Percentiles rank a stretch among this genome's conserved stretches.
phyloP scores from a whole-genome alignment of 2,329 filamentous ascomycete genomes.

The Seiridium unicorne region DNA sequence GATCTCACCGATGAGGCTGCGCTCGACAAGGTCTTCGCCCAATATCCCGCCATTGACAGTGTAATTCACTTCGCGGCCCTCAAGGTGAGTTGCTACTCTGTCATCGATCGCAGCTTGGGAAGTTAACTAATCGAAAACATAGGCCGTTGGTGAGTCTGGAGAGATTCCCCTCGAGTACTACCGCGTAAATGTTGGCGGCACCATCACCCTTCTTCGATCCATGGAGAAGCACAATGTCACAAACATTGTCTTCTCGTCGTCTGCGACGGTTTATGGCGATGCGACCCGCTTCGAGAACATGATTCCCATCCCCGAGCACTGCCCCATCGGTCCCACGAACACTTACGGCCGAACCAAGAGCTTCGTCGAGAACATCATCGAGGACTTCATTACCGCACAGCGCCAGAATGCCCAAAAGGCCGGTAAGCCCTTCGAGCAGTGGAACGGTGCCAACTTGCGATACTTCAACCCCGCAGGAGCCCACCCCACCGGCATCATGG shows the following conservation, averaged over 20 bases:
- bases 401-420: slow-evolving; percentile 79
- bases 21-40: slow-evolving; percentile 83
- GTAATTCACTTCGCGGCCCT: slow-evolving; percentile 98
- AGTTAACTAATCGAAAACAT: slow-evolving; percentile 15
- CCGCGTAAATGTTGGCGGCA: slow-evolving; percentile 92
- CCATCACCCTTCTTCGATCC: slow-evolving; percentile 78
- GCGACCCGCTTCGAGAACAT: slow-evolving; percentile 94
- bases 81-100: slow-evolving; percentile 60
- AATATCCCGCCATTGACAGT: slow-evolving; percentile 91
- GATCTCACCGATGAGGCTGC: slow-evolving; percentile 85
- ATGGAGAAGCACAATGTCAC: slow-evolving; percentile 89
- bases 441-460: slow-evolving; percentile 89
- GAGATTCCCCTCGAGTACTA: slow-evolving; percentile 98
- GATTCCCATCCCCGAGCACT: slow-evolving; percentile 98
- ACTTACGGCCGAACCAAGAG: slow-evolving; percentile 97
- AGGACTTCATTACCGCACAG: slow-evolving; percentile 84
- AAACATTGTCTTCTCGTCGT: slow-evolving; percentile 98
- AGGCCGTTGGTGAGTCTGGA: slow-evolving; percentile 94
- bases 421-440: slow-evolving; percentile 74
- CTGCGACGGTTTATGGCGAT: slow-evolving; percentile 97
- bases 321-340: slow-evolving; percentile 94
- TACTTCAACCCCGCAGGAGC: slow-evolving; percentile 98
- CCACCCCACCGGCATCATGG: slow-evolving; percentile 95
- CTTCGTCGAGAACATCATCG: slow-evolving; percentile 87
- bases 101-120: neutral